Conservation (phyloP, 1,284 basidiomycete species). For the Meira nashicola region DNA sequence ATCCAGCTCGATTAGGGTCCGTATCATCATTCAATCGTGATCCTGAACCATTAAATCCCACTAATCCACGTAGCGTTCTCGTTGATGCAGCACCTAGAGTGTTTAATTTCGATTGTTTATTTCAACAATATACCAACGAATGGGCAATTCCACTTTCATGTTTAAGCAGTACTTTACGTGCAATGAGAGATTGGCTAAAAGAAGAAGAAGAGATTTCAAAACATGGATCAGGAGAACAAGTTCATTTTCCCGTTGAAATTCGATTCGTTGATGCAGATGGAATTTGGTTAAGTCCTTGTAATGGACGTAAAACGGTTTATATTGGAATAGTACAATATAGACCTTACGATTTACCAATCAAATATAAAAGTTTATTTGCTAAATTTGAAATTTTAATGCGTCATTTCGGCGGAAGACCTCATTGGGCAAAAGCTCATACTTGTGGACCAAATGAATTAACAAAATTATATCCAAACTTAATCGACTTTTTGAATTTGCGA, state of each 20-base stretch:
- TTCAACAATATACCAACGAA: conserved; percentile 58
- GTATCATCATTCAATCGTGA: neutral
- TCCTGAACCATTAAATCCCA: conserved; percentile 3
- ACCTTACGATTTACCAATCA: conserved; percentile 86
- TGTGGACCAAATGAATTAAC: conserved; percentile 67
- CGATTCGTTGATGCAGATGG: conserved; percentile 83
- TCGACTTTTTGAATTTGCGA: conserved; percentile 70
- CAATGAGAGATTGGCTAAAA: conserved; percentile 71
- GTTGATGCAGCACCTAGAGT: conserved; percentile 41
- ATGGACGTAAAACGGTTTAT: conserved; percentile 77
- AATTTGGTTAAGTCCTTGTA: conserved; percentile 86
- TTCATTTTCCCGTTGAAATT: conserved; percentile 91
- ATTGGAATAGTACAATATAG: conserved; percentile 94
- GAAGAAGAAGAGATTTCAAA: conserved; percentile 63
- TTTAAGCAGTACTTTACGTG: conserved; percentile 63
- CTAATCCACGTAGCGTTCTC: conserved; percentile 3
- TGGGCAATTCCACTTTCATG: conserved; percentile 76
- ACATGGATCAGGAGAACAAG: conserved; percentile 62
- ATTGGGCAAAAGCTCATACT: conserved; percentile 93
- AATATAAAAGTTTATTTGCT: conserved; percentile 75
- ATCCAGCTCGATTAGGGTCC: neutral
- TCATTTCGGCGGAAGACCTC: conserved; percentile 75
- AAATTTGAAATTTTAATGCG: conserved; percentile 73
- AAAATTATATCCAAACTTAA: conserved; percentile 73
- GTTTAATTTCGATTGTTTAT: conserved; percentile 53